These are phyloP conservation scores for Eucalyptus leucophloia DNA, from an alignment of 345 rosid species.

Conservation along the genomic window DNA sequence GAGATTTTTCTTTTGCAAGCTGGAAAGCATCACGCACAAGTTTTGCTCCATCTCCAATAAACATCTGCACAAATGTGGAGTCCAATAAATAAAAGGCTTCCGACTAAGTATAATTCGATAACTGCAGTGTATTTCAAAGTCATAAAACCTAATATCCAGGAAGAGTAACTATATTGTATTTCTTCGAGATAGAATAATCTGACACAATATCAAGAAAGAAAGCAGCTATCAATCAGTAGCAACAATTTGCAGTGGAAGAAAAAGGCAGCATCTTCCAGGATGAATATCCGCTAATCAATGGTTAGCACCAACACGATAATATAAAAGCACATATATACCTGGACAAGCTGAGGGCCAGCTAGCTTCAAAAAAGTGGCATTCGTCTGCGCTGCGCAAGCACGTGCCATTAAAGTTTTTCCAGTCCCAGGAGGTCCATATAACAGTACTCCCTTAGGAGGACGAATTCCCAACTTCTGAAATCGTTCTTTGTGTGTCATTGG, in stretches of 20 bases:
- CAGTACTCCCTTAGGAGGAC: conserved; percentile 98
- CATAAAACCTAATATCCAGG: background rate
- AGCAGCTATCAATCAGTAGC: background rate
- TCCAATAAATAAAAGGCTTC: background rate
- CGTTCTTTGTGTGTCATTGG: conserved; percentile 98
- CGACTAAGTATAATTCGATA: background rate
- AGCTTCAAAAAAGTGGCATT: conserved; percentile 95
- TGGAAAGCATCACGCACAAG: conserved; percentile 99
- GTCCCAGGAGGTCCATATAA: conserved; percentile 99
- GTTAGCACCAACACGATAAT: background rate
- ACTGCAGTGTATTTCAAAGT: background rate
- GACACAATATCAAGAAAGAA: background rate
- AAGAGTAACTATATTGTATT: background rate
- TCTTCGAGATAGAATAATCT: background rate
- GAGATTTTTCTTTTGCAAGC: conserved; percentile 98
- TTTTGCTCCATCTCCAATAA: conserved; percentile 99
- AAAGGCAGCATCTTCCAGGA: background rate
- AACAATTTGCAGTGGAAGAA: background rate
- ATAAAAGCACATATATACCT: conserved; percentile 25
- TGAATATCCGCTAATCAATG: background rate
- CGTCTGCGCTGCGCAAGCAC: conserved; percentile 99
- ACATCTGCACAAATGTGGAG: conserved; percentile 51
- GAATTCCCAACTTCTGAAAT: conserved; percentile 85
- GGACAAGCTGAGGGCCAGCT: conserved; percentile 98
- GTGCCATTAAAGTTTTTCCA: conserved; percentile 98